These are phyloP conservation scores for Xylaria sp. DNA, from an alignment of 2,329 filamentous ascomycete species.

Conservation along the genomic window DNA sequence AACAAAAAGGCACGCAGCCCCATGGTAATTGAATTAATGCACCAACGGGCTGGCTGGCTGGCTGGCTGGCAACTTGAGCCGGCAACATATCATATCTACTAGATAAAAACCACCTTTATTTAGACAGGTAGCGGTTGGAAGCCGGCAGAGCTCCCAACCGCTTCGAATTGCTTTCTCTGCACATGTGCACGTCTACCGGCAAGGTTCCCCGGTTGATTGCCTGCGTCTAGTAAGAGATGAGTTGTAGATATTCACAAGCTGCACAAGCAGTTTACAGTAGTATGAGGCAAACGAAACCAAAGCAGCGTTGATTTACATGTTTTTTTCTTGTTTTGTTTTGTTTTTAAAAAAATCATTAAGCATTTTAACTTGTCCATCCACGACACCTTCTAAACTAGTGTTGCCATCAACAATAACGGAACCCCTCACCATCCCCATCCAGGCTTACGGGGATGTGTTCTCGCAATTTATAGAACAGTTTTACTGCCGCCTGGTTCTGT, in stretches of 20 bases:
- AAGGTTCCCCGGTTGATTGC: background rate
- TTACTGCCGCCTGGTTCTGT: conserved; percentile 41
- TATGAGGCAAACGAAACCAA: background rate
- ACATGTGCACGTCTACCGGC: background rate
- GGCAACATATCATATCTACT: background rate
- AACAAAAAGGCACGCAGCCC: background rate
- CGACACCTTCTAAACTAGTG: no score
- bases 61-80: conserved; percentile 7
- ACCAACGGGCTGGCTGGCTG: background rate
- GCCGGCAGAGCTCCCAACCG: conserved; percentile 11
- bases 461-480: no score
- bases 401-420: no score
- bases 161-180: conserved; percentile 19
- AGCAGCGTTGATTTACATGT: background rate
- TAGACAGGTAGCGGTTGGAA: background rate
- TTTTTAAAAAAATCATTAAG: no score
- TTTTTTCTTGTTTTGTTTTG: no score
- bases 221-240: background rate
- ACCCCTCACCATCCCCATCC: no score
- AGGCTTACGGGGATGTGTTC: no score
- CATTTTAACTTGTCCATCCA: no score
- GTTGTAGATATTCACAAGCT: background rate
- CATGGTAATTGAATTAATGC: conserved; percentile 6
- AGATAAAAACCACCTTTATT: background rate
- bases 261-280: background rate